Conservation (phyloP, 2,329 filamentous ascomycete species). For the Ascocoryne sarcoides region DNA sequence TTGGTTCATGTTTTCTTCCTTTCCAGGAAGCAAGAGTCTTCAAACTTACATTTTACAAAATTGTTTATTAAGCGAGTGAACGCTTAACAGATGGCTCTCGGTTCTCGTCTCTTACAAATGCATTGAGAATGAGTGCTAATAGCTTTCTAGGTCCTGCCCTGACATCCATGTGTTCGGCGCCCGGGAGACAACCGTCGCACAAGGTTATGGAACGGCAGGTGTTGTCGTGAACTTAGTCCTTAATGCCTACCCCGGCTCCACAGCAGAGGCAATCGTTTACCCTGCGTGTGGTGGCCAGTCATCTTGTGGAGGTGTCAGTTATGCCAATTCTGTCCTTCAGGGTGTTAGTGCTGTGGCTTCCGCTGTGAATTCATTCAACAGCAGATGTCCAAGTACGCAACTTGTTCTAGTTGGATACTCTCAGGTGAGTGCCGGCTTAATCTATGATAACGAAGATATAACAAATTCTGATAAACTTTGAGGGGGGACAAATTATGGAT, state of each 20-base stretch:
- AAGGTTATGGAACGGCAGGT: conserved; percentile 43
- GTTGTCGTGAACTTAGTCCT: conserved; percentile 43
- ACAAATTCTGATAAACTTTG: background rate
- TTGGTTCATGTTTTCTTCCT: too few species aligned
- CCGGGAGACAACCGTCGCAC: conserved; percentile 38
- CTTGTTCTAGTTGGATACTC: conserved; percentile 56
- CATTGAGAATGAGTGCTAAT: too few species aligned
- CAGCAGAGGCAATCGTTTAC: conserved; percentile 46
- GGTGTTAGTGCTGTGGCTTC: conserved; percentile 50
- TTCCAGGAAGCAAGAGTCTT: too few species aligned
- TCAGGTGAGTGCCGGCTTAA: conserved; percentile 34
- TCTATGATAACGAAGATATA: background rate
- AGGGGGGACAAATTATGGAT: conserved; percentile 56
- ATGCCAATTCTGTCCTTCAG: conserved; percentile 48
- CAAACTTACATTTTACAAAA: too few species aligned
- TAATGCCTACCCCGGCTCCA: conserved; percentile 39
- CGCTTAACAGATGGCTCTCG: too few species aligned
- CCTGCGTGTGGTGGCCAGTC: conserved; percentile 55
- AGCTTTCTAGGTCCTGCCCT: too few species aligned
- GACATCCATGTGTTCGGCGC: conserved; percentile 42
- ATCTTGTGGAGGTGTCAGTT: conserved; percentile 49
- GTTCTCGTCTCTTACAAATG: too few species aligned
- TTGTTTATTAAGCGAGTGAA: too few species aligned
- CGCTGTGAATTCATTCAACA: conserved; percentile 50
- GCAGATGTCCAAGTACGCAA: conserved; percentile 46